Conservation (phyloP, 257 asterid genomes). For the Solanum habrochaites region DNA sequence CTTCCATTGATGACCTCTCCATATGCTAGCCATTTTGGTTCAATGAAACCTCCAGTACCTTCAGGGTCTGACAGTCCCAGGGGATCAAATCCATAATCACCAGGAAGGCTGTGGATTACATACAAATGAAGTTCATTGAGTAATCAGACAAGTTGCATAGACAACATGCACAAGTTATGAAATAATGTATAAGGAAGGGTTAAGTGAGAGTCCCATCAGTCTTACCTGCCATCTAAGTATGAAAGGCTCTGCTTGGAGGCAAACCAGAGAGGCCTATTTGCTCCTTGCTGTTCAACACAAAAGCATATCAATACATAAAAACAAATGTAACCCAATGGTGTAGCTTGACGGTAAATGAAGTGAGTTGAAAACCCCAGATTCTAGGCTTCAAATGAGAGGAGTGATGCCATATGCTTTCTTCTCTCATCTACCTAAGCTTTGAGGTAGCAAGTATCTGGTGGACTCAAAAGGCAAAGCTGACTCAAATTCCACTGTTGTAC, state of each 20-base stretch:
- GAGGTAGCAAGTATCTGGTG: neutral
- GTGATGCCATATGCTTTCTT: neutral
- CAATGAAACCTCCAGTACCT: slow-evolving; percentile 88
- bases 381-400: neutral
- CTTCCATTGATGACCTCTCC: slow-evolving; percentile 91
- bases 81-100: slow-evolving; percentile 94
- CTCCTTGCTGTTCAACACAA: slow-evolving; percentile 56
- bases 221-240: slow-evolving; percentile 81
- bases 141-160: neutral
- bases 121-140: neutral
- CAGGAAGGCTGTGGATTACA: slow-evolving; percentile 71
- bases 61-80: slow-evolving; percentile 92
- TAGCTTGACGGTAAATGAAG: neutral
- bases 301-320: neutral
- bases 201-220: neutral
- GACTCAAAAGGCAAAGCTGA: neutral
- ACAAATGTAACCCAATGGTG: neutral
- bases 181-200: neutral
- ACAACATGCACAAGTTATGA: neutral
- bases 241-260: slow-evolving; percentile 81
- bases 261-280: slow-evolving; percentile 72
- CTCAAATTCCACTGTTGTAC: neutral
- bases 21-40: slow-evolving; percentile 87
- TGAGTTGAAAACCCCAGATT: neutral
- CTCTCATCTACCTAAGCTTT: neutral